Percentiles rank a stretch among this genome's conserved stretches.
phyloP scores from a whole-genome alignment of 441 rosid species.

The Erodium chrysanthum region DNA sequence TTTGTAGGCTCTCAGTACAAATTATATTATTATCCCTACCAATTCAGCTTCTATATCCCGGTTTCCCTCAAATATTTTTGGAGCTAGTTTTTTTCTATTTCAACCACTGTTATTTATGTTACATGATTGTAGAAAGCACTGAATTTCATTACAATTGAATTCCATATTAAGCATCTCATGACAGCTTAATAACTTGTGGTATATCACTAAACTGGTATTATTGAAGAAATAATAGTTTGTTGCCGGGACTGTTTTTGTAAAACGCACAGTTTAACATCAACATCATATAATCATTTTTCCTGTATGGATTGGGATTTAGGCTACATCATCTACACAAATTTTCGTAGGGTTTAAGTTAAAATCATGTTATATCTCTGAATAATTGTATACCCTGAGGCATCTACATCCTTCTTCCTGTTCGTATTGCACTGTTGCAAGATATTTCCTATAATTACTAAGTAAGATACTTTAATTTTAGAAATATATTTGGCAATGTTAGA shows the following conservation, averaged over 20 bases:
- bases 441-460: not conserved
- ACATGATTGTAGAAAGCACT: too few species aligned
- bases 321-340: not conserved
- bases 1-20: not conserved
- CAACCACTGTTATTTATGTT: not conserved
- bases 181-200: too few species aligned
- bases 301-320: not conserved
- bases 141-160: too few species aligned
- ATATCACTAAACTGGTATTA: too few species aligned
- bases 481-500: not conserved
- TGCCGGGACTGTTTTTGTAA: too few species aligned
- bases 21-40: not conserved
- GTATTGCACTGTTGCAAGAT: not conserved
- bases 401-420: not conserved
- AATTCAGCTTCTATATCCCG: too few species aligned
- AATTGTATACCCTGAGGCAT: not conserved
- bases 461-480: not conserved
- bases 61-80: too few species aligned
- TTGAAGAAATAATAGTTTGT: too few species aligned
- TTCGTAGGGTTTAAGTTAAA: not conserved
- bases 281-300: not conserved
- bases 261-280: not conserved
- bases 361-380: constrained; percentile 2
- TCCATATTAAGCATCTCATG: too few species aligned
- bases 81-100: not conserved